Conservation (phyloP, 257 asterid species). For the Ilex aquifolium region DNA sequence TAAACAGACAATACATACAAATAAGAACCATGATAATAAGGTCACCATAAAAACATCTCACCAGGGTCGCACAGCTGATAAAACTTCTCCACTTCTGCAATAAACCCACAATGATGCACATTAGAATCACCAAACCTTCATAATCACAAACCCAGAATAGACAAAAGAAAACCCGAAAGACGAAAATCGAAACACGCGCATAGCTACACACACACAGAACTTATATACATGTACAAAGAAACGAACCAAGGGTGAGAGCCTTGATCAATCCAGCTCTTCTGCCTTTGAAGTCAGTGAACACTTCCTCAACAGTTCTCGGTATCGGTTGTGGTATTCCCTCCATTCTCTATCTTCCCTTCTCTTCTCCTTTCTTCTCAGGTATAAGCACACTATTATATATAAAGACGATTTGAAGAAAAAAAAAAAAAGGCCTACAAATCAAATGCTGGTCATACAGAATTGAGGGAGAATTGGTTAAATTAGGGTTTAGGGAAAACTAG, state of each 20-base stretch:
- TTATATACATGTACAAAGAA: background rate
- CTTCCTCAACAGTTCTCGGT: conserved; percentile 50
- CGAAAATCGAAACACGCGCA: background rate
- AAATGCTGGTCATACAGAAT: background rate
- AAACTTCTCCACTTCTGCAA: conserved; percentile 61
- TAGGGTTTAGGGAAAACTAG: conserved; percentile 19
- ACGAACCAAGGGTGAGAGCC: conserved; percentile 49
- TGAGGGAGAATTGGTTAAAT: conserved; percentile 6
- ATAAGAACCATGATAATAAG: too few relatives aligned
- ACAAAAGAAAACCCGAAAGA: background rate
- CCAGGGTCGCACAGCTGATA: conserved; percentile 79
- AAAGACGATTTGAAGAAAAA: background rate
- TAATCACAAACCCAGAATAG: background rate
- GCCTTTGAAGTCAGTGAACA: conserved; percentile 51
- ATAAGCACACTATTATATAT: background rate
- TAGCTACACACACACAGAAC: too few relatives aligned
- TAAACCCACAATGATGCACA: background rate
- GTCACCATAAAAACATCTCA: conserved; percentile 21
- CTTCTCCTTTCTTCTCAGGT: background rate
- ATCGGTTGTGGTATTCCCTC: conserved; percentile 34
- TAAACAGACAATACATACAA: background rate
- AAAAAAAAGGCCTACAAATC: too few relatives aligned
- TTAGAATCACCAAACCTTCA: background rate
- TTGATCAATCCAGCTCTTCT: conserved; percentile 49
- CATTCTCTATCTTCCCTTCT: conserved; percentile 16